Evolutionary conservation across 2,329 filamentous ascomycete species (phyloP), one percentile per base, ranked within the genome.

Genomic region (Ceratocystis variospora): DNA sequence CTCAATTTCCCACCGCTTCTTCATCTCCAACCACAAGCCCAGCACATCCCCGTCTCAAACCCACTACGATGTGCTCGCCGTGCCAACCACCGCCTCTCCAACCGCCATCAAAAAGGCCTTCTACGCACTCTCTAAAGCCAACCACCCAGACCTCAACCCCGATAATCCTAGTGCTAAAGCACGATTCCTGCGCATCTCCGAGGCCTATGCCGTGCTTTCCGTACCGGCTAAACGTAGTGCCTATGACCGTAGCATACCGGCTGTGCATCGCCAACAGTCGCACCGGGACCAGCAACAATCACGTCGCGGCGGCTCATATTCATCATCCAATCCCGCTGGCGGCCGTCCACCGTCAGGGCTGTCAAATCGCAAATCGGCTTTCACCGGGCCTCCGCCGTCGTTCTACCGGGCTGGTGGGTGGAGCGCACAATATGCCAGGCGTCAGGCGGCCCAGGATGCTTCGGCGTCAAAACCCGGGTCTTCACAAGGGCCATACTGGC

Each of bases 71-170:
- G 85, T 87, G 50, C 81, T 99, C 63, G 83, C 87, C 53, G 75
- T 99, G n/a, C 77, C 83, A 0, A 79, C 81, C 53, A 82, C 82
- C 69, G 92, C 93, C 50, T 84, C 88, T 17, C 77, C 83, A 0
- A 78, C 80, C 7, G 90, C 96, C 64, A 92, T 97, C 69, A 97
- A 97, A 76, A 93, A 89, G 87, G 84, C 84, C 70, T 99, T 96
- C 83, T 97, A 96, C 81, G 77, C 82, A 68, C 88, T 97, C 74
- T 96, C 91, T 73, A 96, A 96, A 77, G 78, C 82, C 65, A 87
- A 96, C 81, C 94, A 99, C 76, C 94, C 94, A 0, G 94, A 99
- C 80, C 85, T 86, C 74, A 95, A 97, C 79, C 89, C 82, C 68
- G 73, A 82, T 71, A 87, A 96, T 76, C 87, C 89, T 3, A 74